Conservation (phyloP, 2,329 filamentous ascomycete species). For the Myriosclerotinia scirpicola region DNA sequence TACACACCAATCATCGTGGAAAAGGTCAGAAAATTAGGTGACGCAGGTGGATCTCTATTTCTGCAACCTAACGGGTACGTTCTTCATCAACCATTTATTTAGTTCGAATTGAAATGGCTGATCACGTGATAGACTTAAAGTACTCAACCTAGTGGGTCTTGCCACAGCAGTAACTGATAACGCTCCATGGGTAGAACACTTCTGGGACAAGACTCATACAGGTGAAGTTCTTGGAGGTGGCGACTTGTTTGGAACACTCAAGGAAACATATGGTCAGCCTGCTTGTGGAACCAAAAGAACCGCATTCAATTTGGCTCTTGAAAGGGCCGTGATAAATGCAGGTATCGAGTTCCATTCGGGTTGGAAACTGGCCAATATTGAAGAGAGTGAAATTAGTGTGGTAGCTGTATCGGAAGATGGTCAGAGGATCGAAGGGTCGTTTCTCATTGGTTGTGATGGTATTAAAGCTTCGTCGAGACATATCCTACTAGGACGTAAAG, state of each 20-base stretch:
- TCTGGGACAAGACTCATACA: neutral
- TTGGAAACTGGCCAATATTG: slow-evolving; percentile 23
- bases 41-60: slow-evolving; percentile 22
- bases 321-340: slow-evolving; percentile 1
- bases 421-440: slow-evolving; percentile 18
- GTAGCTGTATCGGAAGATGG: slow-evolving; percentile 20
- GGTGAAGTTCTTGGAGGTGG: slow-evolving; percentile 20
- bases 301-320: slow-evolving; percentile 17
- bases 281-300: slow-evolving; percentile 23
- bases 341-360: slow-evolving; percentile 20
- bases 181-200: neutral
- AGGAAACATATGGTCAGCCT: slow-evolving; percentile 24
- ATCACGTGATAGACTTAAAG: slow-evolving; percentile 21
- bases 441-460: slow-evolving; percentile 29
- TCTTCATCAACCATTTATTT: neutral
- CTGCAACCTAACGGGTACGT: slow-evolving; percentile 24
- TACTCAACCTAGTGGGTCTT: slow-evolving; percentile 8
- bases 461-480: slow-evolving; percentile 21
- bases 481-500: slow-evolving; percentile 15
- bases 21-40: slow-evolving; percentile 18
- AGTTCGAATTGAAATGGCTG: neutral
- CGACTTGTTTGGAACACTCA: neutral
- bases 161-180: slow-evolving; percentile 6
- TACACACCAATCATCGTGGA: slow-evolving; percentile 27
- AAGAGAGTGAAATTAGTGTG: slow-evolving; percentile 14